A percentile compares a stretch with the other conserved stretches of the same genome.
Evolutionary conservation across 2,329 filamentous ascomycete species (phyloP).

Genomic region (Colletotrichum caudatum): DNA sequence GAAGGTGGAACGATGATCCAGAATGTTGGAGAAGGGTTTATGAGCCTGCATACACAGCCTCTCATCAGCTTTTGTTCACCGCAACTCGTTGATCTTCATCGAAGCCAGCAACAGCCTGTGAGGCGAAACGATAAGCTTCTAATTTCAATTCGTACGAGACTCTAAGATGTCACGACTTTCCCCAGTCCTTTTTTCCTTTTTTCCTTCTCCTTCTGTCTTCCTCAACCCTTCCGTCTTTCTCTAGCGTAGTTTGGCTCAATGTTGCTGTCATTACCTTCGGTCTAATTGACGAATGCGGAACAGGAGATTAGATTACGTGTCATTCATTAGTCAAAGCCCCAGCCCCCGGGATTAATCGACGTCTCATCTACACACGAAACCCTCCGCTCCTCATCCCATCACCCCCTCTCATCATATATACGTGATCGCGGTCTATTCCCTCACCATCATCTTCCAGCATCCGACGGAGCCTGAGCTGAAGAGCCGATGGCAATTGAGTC

Average conservation of each 20-base stretch:
- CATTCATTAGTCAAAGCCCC: constrained; percentile 5
- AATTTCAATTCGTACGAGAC: background rate
- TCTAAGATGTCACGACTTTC: background rate
- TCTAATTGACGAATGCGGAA: background rate
- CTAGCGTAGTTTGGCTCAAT: background rate
- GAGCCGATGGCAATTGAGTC: background rate
- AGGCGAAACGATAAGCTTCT: background rate
- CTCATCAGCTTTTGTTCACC: background rate
- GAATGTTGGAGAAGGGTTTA: too few species aligned
- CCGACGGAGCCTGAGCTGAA: too few species aligned
- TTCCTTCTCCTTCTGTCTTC: background rate
- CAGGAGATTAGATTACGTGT: background rate
- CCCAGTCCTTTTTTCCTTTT: background rate
- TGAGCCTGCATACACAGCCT: background rate
- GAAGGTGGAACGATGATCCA: background rate
- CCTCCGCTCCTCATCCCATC: background rate
- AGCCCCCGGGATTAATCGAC: background rate
- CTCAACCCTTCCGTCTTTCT: background rate
- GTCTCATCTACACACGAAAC: background rate
- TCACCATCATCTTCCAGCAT: background rate
- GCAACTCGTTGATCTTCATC: too few species aligned
- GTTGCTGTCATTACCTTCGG: background rate
- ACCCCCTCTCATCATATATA: background rate
- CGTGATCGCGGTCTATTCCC: background rate
- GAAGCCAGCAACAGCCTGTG: background rate